Base-by-base conservation (phyloP, 2,329 filamentous ascomycete species). In the Biscogniauxia mediterranea region DNA sequence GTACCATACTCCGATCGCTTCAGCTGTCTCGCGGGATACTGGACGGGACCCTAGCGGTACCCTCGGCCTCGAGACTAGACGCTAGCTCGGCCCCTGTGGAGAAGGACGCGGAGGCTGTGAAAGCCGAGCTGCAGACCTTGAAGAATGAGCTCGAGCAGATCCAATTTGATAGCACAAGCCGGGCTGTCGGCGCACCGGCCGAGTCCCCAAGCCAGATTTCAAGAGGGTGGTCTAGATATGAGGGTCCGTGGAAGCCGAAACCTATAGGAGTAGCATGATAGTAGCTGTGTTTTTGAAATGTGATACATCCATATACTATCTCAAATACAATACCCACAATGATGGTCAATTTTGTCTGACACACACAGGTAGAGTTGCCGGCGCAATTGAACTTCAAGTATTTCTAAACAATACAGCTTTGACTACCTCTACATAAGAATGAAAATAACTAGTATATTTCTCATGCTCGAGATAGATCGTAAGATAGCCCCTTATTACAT, bases 211-310 rank as follows among this genome's bases (percentile, higher is more conserved):
- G 25, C 51, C 67, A 66, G 57, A 66, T 23, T 23, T 23, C 68
- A 13, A 69, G 70, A 52, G 76, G 77, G 23, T 87, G 85, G 85
- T 75, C 76, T 21, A 74, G 76, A 60, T 83, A 81, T 65, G 73
- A 81, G 55, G 83, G 82, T 7, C 70, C 75, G 2, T 88, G 85
- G 85, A 80, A 79, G 61, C 79, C 84, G 9, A 85, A 82, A 66
- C 85, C 85, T 0, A 87, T 87, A 66, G 85, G 85, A 5, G 75
- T 83, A 57, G 78, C 82, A 8, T 32, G 28, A 32, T 86, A 70
- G 60, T 25, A 32, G 8, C 52, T 51, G 9, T 8, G 19, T 23
- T 46, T 46, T 46, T 46, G 2, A n/a, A 32, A 2, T 13, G 28
- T 32, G 28, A 32, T 32, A 32, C 11, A 3, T 23, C 2, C 23